Evolutionary conservation across 2,329 filamentous ascomycete species (phyloP), one percentile per base, ranked within the genome.

Genomic region (Raffaelea ambrosiae): DNA sequence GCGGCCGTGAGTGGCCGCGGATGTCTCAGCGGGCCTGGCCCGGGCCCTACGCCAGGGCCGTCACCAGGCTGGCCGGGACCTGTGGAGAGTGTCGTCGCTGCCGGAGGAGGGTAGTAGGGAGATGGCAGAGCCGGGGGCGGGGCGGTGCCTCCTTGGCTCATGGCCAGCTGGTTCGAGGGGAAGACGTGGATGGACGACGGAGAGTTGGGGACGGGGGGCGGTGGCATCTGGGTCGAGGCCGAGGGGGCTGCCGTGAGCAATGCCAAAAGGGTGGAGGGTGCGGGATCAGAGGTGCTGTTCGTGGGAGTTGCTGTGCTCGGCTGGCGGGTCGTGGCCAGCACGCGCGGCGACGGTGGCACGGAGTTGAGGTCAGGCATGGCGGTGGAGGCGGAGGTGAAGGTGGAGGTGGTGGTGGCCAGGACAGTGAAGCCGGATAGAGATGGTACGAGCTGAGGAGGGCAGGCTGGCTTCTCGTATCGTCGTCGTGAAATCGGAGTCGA

Each of bases 1-100:
- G 88, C 86, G 2, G 88, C 83, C 0, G 91, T 96, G 63, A 96
- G 69, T 3, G 90, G 90, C 33, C 88, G 79, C 5, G 91, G 90
- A 63, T 95, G 90, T 53, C 91, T 80, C 58, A 94, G 68, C 4
- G 91, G 90, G 0, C 85, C 86, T 48, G 80, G 79, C 0, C 80
- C 81, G 29, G 70, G 61, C 23, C 71, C 73, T 41, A 78, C 72
- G 14, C 69, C 72, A 1, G 69, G 64, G 49, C 68, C 67, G 54
- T 69, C 62, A 38, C 59, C 56, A 3, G 23, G 42, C 8, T 29
- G 54, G 56, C 44, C n/a, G 44, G 57, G 51, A 45, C 48, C 52
- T 3, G 52, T 53, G 39, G 46, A 54, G 55, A 13, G 19, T 13
- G 7, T 29, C 7, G 26, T 29, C 26, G n/a, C n/a, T n/a, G 19